Evolutionary conservation across 345 rosid species (phyloP).

Genomic region (Capsella bursapastoris): DNA sequence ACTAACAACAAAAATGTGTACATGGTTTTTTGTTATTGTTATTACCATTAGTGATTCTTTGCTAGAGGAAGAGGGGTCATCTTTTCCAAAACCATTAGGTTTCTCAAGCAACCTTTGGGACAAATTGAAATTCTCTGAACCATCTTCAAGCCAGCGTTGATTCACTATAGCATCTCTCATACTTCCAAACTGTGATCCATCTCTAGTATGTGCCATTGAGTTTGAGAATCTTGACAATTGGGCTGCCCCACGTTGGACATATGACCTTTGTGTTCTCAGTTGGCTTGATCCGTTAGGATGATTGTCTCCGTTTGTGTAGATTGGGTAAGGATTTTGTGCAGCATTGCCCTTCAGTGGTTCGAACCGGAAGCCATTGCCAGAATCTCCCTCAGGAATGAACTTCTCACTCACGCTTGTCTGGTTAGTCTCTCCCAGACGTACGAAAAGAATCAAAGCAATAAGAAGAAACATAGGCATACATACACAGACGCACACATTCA

Average conservation of each 20-base stretch:
- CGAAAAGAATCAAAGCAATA: neutral
- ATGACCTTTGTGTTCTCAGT: constrained; percentile 59
- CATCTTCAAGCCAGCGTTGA: constrained; percentile 51
- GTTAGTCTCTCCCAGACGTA: constrained; percentile 49
- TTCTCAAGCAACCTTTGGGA: constrained; percentile 56
- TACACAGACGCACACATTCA: neutral
- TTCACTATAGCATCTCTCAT: constrained; percentile 50
- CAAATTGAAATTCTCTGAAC: constrained; percentile 49
- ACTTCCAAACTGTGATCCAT: constrained; percentile 59
- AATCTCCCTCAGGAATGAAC: constrained; percentile 54
- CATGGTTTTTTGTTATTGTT: neutral
- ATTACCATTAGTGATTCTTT: constrained; percentile 54
- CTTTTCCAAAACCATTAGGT: constrained; percentile 53
- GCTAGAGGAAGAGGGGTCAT: constrained; percentile 43
- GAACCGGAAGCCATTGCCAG: constrained; percentile 53
- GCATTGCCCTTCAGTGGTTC: constrained; percentile 49
- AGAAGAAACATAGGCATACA: constrained; percentile 29
- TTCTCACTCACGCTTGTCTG: constrained; percentile 52
- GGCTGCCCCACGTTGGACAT: constrained; percentile 48
- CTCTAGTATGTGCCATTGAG: constrained; percentile 71
- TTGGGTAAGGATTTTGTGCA: constrained; percentile 42
- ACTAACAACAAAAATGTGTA: constrained; percentile 1
- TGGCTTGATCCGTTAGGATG: constrained; percentile 39
- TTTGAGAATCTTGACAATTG: constrained; percentile 77
- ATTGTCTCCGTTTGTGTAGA: constrained; percentile 42